phyloP scores from a whole-genome alignment of 1,284 basidiomycete species.

The Fomes fomentarius region DNA sequence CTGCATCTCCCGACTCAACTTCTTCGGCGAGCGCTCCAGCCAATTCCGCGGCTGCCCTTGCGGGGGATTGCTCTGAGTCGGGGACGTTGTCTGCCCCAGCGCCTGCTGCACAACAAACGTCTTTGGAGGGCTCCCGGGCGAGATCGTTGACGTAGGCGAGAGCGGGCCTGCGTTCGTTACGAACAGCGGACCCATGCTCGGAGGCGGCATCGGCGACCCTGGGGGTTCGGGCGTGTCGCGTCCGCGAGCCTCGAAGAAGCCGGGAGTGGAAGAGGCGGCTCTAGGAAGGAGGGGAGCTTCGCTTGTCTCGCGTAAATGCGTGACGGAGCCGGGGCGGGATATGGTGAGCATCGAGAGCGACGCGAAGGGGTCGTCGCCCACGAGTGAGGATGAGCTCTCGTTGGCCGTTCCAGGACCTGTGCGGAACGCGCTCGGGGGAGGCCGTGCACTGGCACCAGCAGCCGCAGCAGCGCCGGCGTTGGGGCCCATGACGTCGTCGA shows the following conservation, averaged over 20 bases:
- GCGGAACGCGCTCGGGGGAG: slow-evolving; percentile 10
- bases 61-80: neutral
- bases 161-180: slow-evolving; percentile 31
- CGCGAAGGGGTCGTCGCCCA: slow-evolving; percentile 23
- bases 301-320: slow-evolving; percentile 25
- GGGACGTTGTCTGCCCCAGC: slow-evolving; percentile 8
- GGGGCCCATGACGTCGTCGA: slow-evolving; percentile 58
- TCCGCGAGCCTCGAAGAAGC: slow-evolving; percentile 3
- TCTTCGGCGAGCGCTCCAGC: slow-evolving; percentile 29
- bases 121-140: slow-evolving; percentile 17
- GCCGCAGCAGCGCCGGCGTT: neutral
- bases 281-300: slow-evolving; percentile 22
- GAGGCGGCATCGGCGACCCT: slow-evolving; percentile 21
- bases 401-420: slow-evolving; percentile 1
- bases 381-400: slow-evolving; percentile 20
- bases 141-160: slow-evolving; percentile 22
- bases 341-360: slow-evolving; percentile 7
- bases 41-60: slow-evolving; percentile 16
- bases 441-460: neutral
- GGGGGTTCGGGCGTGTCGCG: slow-evolving; percentile 13
- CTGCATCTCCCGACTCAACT: slow-evolving; percentile 3
- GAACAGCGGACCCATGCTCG: slow-evolving; percentile 24
- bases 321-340: slow-evolving; percentile 6
- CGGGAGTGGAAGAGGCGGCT: neutral
- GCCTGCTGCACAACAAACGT: slow-evolving; percentile 9